Conservation (phyloP, 495 filamentous ascomycete species). For the Gamarada debralockiae region DNA sequence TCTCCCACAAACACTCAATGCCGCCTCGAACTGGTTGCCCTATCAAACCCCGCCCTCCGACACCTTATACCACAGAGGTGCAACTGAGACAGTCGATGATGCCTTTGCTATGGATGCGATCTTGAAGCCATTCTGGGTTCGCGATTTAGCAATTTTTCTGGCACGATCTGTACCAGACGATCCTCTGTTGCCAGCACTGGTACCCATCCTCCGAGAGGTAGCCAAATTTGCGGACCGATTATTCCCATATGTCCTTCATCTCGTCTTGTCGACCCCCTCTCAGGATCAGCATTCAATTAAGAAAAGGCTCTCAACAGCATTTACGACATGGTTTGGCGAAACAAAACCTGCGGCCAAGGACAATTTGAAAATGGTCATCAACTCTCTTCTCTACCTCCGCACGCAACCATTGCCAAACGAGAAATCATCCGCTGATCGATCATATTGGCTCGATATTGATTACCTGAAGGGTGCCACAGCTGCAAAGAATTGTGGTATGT, state of each 20-base stretch:
- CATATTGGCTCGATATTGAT: constrained; percentile 83
- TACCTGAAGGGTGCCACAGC: constrained; percentile 67
- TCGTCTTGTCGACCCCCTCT: constrained; percentile 56
- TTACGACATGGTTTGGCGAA: constrained; percentile 44
- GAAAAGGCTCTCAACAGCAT: constrained; percentile 42
- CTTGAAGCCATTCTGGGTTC: constrained; percentile 54
- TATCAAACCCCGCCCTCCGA: constrained; percentile 46
- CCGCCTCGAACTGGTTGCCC: constrained; percentile 44
- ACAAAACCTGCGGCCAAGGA: constrained; percentile 37
- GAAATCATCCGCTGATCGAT: constrained; percentile 69
- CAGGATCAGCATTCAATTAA: constrained; percentile 46
- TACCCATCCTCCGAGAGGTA: constrained; percentile 55
- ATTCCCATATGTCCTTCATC: constrained; percentile 78
- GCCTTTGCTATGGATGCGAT: constrained; percentile 33
- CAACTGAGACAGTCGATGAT: constrained; percentile 14
- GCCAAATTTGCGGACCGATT: constrained; percentile 64
- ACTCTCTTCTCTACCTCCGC: constrained; percentile 81
- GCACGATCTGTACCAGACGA: constrained; percentile 55
- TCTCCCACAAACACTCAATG: constrained; percentile 6
- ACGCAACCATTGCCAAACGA: constrained; percentile 76
- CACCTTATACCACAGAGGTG: constrained; percentile 14
- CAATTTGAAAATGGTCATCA: constrained; percentile 60
- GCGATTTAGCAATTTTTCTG: constrained; percentile 56
- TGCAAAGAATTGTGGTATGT: constrained; percentile 78
- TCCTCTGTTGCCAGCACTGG: constrained; percentile 62